phyloP scores from a whole-genome alignment of 495 filamentous ascomycete genomes.

The Hypoxylon fragiforme region DNA sequence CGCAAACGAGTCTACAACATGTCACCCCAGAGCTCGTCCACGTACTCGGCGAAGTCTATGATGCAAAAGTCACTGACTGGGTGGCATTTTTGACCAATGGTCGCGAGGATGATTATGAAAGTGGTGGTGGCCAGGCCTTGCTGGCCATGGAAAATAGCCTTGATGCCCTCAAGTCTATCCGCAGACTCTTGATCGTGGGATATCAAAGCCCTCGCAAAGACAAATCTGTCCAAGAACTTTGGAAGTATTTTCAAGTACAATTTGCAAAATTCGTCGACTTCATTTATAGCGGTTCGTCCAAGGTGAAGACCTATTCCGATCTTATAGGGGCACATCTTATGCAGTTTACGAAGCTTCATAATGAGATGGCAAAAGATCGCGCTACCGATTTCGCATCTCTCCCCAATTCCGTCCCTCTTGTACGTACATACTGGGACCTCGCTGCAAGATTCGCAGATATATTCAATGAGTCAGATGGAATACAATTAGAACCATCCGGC shows the following conservation, averaged over 20 bases:
- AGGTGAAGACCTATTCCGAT: constrained; percentile 49
- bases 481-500: constrained; percentile 48
- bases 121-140: constrained; percentile 62
- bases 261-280: constrained; percentile 68
- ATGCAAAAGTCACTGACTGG: constrained; percentile 74
- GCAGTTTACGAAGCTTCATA: constrained; percentile 88
- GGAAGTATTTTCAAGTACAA: constrained; percentile 70
- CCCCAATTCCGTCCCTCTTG: constrained; percentile 73
- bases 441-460: constrained; percentile 73
- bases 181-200: constrained; percentile 77
- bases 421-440: constrained; percentile 81
- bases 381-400: constrained; percentile 80
- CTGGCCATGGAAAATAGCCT: constrained; percentile 74
- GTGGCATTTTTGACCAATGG: constrained; percentile 56
- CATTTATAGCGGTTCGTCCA: constrained; percentile 51
- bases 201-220: constrained; percentile 84
- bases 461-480: constrained; percentile 57
- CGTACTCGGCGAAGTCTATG: constrained; percentile 74
- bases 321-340: constrained; percentile 81
- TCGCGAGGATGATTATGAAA: constrained; percentile 43
- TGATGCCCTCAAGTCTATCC: constrained; percentile 73
- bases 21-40: constrained; percentile 80
- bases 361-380: constrained; percentile 76
- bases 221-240: constrained; percentile 72
- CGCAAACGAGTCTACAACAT: constrained; percentile 70